Evolutionary conservation across 148 eudicot species (phyloP).

Genomic region (Cornus kousa): DNA sequence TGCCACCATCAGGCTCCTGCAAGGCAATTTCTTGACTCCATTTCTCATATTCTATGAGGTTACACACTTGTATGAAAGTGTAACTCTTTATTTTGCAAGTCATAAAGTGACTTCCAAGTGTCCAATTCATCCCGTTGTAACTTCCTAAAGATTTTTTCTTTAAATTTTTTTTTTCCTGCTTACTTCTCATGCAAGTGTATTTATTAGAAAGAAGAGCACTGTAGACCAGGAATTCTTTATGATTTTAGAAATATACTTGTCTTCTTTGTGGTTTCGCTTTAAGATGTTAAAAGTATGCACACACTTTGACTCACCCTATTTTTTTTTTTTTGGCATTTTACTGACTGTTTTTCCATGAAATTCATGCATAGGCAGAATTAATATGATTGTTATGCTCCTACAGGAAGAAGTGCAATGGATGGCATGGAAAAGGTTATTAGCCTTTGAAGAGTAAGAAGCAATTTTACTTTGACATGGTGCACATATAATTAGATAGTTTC

Average conservation of each 20-base stretch:
- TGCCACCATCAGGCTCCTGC: conserved; percentile 84
- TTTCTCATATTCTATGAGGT: background rate
- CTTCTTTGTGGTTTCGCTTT: background rate
- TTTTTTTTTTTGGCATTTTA: too few relatives aligned
- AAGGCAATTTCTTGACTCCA: conserved; percentile 45
- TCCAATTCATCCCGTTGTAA: too few relatives aligned
- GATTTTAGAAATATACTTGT: background rate
- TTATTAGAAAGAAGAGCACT: too few relatives aligned
- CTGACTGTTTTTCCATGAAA: background rate
- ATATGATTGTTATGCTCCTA: conserved; percentile 15
- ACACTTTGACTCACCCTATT: too few relatives aligned
- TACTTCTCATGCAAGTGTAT: too few relatives aligned
- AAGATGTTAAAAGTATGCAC: too few relatives aligned
- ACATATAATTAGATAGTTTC: conserved; percentile 8
- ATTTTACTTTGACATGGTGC: background rate
- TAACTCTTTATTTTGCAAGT: too few relatives aligned
- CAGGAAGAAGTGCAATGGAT: conserved; percentile 97
- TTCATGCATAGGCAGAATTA: conserved; percentile 4
- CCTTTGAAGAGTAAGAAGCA: conserved; percentile 80
- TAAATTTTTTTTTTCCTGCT: too few relatives aligned
- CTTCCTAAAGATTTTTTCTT: too few relatives aligned
- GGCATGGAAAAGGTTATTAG: conserved; percentile 85
- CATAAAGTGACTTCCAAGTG: too few relatives aligned
- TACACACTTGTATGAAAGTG: too few relatives aligned
- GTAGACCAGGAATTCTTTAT: too few relatives aligned